Base-by-base conservation (phyloP, 345 rosid species). In the Cardamine occulta region DNA sequence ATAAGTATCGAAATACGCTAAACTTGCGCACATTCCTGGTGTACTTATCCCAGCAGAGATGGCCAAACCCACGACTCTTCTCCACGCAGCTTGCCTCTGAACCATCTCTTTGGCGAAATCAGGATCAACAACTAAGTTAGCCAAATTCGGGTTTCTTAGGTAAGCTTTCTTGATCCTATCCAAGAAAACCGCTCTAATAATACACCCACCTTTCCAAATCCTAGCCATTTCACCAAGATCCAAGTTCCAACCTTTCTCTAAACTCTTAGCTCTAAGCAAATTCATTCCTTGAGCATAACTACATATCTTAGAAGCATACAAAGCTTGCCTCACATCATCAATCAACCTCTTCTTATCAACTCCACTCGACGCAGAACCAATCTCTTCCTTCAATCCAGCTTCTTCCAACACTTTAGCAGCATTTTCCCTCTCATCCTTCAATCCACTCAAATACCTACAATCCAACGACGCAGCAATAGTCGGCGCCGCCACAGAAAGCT, bases 121-220 rank as follows among this genome's bases (percentile, higher is more conserved):
- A 1, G 92, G 97, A 79, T 91, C 95, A n/a, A 94, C 97, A 40
- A 91, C 81, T 73, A 90, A 82, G 72, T 84, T 88, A 4, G 96
- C 86, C 81, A 94, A 79, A 72, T 79, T 83, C 5, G 97, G 87
- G 76, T 91, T 91, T 82, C 98, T 88, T 79, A 79, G 89, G 73
- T 91, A 94, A 62, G 98, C 96, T 83, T 84, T 77, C 93, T 94
- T 94, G 77, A 94, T 94, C 88, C 97, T 84, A 71, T 94, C 97
- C 86, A 94, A 83, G 74, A 91, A 91, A 78, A 94, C 93, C 2
- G 96, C 98, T 73, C 98, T 83, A 3, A 94, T 89, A 10, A 89
- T 91, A 54, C 98, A 91, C 39, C 97, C 98, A n/a, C 98, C 98
- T 82, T 94, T 94, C 98, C 97, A 94, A 54, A 94, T 91, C 89